Percentiles rank a stretch among this genome's conserved stretches.
phyloP scores from a whole-genome alignment of 176 grass and related monocot genomes.

The Typha latifolia region DNA sequence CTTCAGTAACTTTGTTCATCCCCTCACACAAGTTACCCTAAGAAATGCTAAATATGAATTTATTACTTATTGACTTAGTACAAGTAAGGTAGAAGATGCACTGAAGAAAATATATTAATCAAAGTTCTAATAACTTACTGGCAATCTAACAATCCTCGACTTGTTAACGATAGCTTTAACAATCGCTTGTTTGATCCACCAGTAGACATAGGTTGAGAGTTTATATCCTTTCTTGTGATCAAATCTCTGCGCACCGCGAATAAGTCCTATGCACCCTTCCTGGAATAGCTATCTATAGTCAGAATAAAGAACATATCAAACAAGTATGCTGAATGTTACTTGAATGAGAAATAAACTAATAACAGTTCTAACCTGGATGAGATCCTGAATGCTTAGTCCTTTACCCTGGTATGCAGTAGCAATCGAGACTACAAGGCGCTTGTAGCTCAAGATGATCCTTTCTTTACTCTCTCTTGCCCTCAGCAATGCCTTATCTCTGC shows the following conservation, averaged over 20 bases:
- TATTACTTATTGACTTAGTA: slow-evolving; percentile 12
- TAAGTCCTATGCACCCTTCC: slow-evolving; percentile 39
- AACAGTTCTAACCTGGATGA: slow-evolving; percentile 23
- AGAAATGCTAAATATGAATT: slow-evolving; percentile 22
- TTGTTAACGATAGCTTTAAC: slow-evolving; percentile 30
- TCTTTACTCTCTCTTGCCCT: slow-evolving; percentile 28
- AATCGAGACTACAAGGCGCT: slow-evolving; percentile 27
- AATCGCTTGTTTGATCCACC: slow-evolving; percentile 42
- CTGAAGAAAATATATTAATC: not conserved
- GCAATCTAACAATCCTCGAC: slow-evolving; percentile 33
- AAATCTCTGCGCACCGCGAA: slow-evolving; percentile 30
- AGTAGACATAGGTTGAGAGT: slow-evolving; percentile 39
- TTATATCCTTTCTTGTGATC: slow-evolving; percentile 33
- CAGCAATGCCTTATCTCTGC: slow-evolving; percentile 22
- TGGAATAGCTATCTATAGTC: slow-evolving; percentile 11
- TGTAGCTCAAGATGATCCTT: slow-evolving; percentile 31
- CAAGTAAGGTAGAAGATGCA: not conserved
- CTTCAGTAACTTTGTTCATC: slow-evolving; percentile 20
- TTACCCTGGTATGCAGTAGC: slow-evolving; percentile 21
- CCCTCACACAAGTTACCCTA: slow-evolving; percentile 34
- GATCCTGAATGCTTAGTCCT: slow-evolving; percentile 23
- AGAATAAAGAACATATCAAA: not conserved
- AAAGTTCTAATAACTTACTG: slow-evolving; percentile 13
- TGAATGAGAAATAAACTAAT: not conserved
- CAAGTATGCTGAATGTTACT: not conserved